Evolutionary conservation across 768 basidiomycete species (phyloP), one percentile per base, ranked within the genome.

Genomic region (Candolleomyces eurysporus): DNA sequence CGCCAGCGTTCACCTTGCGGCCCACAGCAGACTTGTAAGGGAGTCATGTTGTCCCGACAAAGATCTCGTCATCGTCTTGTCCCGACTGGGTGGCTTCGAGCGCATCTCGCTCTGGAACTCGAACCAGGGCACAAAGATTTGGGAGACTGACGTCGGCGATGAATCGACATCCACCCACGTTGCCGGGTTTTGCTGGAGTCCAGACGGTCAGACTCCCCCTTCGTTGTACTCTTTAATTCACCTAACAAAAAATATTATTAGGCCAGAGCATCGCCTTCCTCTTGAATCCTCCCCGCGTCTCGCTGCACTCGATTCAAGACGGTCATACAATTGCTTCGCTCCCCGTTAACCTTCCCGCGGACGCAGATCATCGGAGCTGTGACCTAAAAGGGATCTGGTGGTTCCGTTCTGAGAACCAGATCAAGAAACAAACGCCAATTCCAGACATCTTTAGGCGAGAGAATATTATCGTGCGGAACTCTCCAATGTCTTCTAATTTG

Each of bases 41-140:
- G 82, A 86, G 21, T 84, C 91, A 51, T 92, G 91, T 67, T 92
- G 92, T 71, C 91, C 91, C 9, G 92, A 93, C 76, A 94, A 93
- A 71, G 92, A 94, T 72, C 77, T 93, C 46, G 74, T 92, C 4
- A 76, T 87, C 30, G 75, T 92, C 8, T 76, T 92, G 54, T 86
- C 87, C 61, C 82, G 85, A 31, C 76, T 88, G 26, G 89, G 86
- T 36, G 85, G 85, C 36, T 81, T 82, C 63, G 90, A 92, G 68
- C 82, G 85, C 62, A 72, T 93, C 68, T 85, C 86, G 64, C 77
- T 94, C 42, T 94, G 90, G 90, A 92, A 91, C 56, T 77, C 75
- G 66, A 83, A 87, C 71, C 86, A 89, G 64, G 91, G 92, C 17
- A 75, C 84, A 7, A 92, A 86, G 72, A 86, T 88, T 63, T 94